These are phyloP conservation scores for Astragalus glycyphyllos DNA, from an alignment of 306 rosid genomes.

Conservation along the genomic window DNA sequence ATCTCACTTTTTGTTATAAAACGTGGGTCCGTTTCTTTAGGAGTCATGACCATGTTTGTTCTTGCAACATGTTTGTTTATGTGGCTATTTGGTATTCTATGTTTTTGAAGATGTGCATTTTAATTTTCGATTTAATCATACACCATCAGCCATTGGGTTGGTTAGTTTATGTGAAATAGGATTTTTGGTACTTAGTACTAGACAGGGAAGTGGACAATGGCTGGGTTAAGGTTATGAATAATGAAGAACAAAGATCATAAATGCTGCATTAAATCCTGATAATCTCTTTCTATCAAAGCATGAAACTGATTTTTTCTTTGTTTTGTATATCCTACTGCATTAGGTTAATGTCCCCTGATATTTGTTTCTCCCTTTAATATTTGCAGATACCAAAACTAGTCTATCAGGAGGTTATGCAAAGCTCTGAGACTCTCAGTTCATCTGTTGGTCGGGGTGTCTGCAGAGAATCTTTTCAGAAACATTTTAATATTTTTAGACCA, in stretches of 20 bases:
- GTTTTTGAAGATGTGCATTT: constrained; percentile 5
- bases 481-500: constrained; percentile 64
- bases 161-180: constrained; percentile 15
- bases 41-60: neutral
- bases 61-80: constrained; percentile 6
- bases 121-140: neutral
- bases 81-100: constrained; percentile 6
- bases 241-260: constrained; percentile 16
- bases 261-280: constrained; percentile 12
- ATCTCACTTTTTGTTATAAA: neutral
- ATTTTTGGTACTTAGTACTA: neutral
- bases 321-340: neutral
- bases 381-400: constrained; percentile 75
- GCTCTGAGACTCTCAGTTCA: constrained; percentile 52
- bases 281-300: constrained; percentile 7
- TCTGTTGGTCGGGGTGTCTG: constrained; percentile 53
- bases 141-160: neutral
- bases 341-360: neutral
- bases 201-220: neutral
- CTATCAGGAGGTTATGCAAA: constrained; percentile 55
- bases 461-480: constrained; percentile 58
- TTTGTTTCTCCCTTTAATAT: neutral
- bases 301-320: constrained; percentile 13
- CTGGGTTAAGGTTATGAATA: constrained; percentile 9
- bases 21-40: neutral